Percentiles rank a stretch among this genome's conserved stretches.
phyloP scores from a whole-genome alignment of 2,329 filamentous ascomycete genomes.

The Parastagonospora nodorum region DNA sequence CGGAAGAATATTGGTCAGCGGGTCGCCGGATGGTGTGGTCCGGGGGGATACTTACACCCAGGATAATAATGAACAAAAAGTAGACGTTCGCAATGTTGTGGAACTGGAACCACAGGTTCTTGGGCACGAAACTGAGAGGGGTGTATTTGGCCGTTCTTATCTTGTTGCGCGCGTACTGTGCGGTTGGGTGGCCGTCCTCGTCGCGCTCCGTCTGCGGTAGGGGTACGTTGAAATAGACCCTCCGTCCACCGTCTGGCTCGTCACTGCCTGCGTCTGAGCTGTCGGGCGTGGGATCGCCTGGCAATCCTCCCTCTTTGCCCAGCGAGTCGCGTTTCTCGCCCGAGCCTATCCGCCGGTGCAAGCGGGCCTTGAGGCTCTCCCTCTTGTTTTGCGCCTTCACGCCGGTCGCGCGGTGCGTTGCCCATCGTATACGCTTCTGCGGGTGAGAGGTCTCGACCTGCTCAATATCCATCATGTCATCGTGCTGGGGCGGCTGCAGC shows the following conservation, averaged over 20 bases:
- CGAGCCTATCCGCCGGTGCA: slow-evolving; percentile 65
- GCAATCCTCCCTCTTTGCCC: slow-evolving; percentile 41
- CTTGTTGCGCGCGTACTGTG: slow-evolving; percentile 85
- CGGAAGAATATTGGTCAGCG: slow-evolving; percentile 20
- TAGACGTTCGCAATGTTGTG: slow-evolving; percentile 99
- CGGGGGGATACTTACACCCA: slow-evolving; percentile 71
- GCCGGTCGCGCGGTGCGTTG: slow-evolving; percentile 83
- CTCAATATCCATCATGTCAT: slow-evolving; percentile 36
- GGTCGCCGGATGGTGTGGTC: background rate
- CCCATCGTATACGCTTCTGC: slow-evolving; percentile 88
- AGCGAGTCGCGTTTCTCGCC: slow-evolving; percentile 65
- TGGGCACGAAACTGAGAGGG: slow-evolving; percentile 89
- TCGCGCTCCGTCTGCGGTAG: slow-evolving; percentile 77
- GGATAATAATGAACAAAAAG: slow-evolving; percentile 94
- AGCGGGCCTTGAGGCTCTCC: slow-evolving; percentile 77
- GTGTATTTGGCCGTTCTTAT: slow-evolving; percentile 98
- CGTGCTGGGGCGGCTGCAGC: slow-evolving; percentile 20
- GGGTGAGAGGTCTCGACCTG: slow-evolving; percentile 61
- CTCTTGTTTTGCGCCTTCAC: slow-evolving; percentile 79
- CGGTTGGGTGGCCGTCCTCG: slow-evolving; percentile 75
- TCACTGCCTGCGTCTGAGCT: slow-evolving; percentile 49
- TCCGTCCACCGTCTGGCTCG: slow-evolving; percentile 51
- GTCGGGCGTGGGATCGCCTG: slow-evolving; percentile 51
- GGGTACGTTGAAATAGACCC: slow-evolving; percentile 83
- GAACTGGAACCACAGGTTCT: slow-evolving; percentile 97